Base-by-base conservation (phyloP, 1,139 yeast genomes). In the Kodamaea sp. region DNA sequence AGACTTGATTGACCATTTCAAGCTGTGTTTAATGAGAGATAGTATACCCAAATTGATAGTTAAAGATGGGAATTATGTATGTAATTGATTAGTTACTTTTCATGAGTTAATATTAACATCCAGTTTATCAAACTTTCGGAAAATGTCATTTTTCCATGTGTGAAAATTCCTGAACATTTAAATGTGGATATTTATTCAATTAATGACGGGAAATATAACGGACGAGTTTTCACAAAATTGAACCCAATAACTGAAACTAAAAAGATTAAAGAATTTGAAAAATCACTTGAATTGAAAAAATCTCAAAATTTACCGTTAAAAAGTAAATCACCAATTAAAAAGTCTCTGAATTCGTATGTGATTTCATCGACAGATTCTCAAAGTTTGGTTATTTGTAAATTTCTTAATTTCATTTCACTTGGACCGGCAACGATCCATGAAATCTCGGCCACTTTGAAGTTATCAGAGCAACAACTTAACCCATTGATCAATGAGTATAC, bases 331-430 rank as follows among this genome's bases (percentile, higher is more conserved):
- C 45, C 6, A 37, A 45, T 12, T 37, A 38, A 22, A 29, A 32
- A 11, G 15, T n/a, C 9, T 10, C 11, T 29, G 6, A 36, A 36
- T 27, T 58, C 62, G 10, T 66, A 57, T 46, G 42, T 44, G 12
- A 44, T 54, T 8, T 25, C 44, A 1, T 23, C 48, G 4, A 26
- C 48, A n/a, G 73, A 67, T 41, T 35, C 63, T 3, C 40, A 45
- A 9, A 36, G 49, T 8, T 53, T 45, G n/a, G 38, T 54, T 6
- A 26, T 49, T 8, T 34, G 42, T 35, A 68, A 67, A 43, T 63
- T 70, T 41, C 45, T 68, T 15, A 56, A 61, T 36, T 56, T 63
- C 42, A 35, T 67, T 38, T 70, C 75, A 11, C 55, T 70, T 35
- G 76, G 75, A 7, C 76, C 76, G 7, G 55, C 59, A 28, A 50